Base-by-base conservation (phyloP, 2,329 filamentous ascomycete genomes). In the Botrytis squamosa region DNA sequence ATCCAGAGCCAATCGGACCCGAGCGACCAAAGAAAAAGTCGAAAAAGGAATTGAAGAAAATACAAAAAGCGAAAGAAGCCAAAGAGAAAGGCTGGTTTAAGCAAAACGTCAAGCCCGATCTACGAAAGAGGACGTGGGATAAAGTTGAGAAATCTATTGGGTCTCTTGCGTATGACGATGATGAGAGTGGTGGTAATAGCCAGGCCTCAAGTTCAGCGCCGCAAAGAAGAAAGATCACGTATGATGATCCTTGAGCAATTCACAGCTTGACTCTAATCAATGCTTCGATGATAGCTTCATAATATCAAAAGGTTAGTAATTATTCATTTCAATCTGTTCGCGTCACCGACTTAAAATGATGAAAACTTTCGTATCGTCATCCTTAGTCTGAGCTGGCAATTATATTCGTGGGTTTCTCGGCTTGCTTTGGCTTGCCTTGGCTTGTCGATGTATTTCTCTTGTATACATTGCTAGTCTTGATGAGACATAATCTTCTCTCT, bases 291-390 rank as follows among this genome's bases (percentile, higher is more conserved):
- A 36, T 22, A 3, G 25, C 20, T 18, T 62, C 38, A 38, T 20
- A 14, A 36, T 38, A 22, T 38, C 33, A 49, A 44, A 52, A 60
- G 44, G 73, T 76, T 65, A 73, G 76, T 69, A 67, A 29, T 29
- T 33, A n/a, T 70, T n/a, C 29, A 52, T 69, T 74, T 40, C 64
- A 68, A 59, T 20, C 36, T 60, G 29, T 46, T 46, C 40, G 16
- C 29, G 46, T 63, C 73, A 57, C 59, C 75, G 73, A 64, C 79
- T 80, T 18, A 57, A 80, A 80, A 92, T 95, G 94, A 97, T 95
- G 94, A 96, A 90, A 94, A 86, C 83, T 83, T 84, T 88, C 85
- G 87, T 94, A 95, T 94, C 92, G 93, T 97, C 94, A 97, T 97
- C 94, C 94, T 97, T 97, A 97, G 93, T 86, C 94, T 88, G 91